phyloP scores from a whole-genome alignment of 2,329 filamentous ascomycete species.

The Allantophomopsis lycopodina region DNA sequence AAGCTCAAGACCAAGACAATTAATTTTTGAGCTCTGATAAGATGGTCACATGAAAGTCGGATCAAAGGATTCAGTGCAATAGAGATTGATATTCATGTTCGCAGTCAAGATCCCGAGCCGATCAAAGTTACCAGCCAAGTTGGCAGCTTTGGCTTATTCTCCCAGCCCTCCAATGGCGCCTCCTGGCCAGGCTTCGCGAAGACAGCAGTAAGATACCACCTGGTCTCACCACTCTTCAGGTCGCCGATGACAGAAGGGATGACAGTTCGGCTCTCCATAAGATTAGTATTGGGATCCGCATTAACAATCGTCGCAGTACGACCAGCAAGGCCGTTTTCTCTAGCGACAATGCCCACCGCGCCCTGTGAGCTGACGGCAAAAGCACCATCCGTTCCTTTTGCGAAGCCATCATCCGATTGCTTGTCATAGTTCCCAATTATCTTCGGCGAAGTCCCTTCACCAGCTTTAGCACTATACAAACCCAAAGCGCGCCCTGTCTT shows the following conservation, averaged over 20 bases:
- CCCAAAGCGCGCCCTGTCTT: constrained; percentile 34
- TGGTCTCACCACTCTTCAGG: constrained; percentile 38
- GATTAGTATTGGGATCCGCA: constrained; percentile 67
- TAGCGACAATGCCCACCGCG: constrained; percentile 39
- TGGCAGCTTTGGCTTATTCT: constrained; percentile 40
- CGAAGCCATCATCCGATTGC: constrained; percentile 36
- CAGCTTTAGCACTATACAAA: constrained; percentile 32
- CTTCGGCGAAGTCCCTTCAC: constrained; percentile 37
- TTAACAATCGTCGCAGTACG: constrained; percentile 50
- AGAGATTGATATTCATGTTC: too few species aligned
- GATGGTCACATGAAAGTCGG: too few species aligned
- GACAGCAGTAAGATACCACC: constrained; percentile 58
- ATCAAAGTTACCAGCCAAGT: constrained; percentile 34
- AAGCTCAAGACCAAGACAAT: too few species aligned
- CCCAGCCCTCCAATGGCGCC: constrained; percentile 44
- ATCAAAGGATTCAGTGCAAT: too few species aligned
- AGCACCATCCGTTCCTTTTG: constrained; percentile 33
- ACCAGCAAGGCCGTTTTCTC: constrained; percentile 18
- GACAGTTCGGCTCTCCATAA: constrained; percentile 58
- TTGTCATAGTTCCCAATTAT: constrained; percentile 49
- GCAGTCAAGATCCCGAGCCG: too few species aligned
- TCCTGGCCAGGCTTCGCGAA: constrained; percentile 53
- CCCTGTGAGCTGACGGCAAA: constrained; percentile 40
- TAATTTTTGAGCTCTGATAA: too few species aligned
- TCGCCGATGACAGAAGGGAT: constrained; percentile 56